Percentiles rank a stretch among this genome's conserved stretches.
Conservation (phyloP, 169 alveolate genomes). For the Eimeria necatrix region DNA sequence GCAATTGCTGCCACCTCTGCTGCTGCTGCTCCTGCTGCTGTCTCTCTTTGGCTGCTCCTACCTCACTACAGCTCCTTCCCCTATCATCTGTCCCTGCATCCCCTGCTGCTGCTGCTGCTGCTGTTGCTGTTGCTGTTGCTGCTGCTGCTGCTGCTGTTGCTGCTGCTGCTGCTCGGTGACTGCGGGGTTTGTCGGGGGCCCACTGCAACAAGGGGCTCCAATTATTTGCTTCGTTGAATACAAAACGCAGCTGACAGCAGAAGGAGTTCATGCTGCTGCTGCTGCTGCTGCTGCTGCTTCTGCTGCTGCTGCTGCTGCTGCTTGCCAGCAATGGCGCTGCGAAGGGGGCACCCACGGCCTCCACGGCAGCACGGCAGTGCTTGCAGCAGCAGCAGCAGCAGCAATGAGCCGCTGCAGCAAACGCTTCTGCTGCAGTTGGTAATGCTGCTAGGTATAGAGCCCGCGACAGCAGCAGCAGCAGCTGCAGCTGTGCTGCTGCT, state of each 20-base stretch:
- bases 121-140: background rate
- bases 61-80: background rate
- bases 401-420: conserved; percentile 13
- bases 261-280: background rate
- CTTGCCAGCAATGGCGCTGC: background rate
- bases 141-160: conserved; percentile 38
- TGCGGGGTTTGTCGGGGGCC: background rate
- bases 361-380: background rate
- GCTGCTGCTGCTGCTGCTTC: conserved; percentile 54
- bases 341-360: background rate
- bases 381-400: conserved; percentile 20
- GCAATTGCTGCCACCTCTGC: conserved; percentile 66
- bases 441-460: conserved; percentile 20
- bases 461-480: conserved; percentile 22
- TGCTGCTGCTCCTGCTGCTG: conserved; percentile 40
- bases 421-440: background rate
- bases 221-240: background rate
- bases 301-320: conserved; percentile 30
- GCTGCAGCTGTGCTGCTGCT: background rate
- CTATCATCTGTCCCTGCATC: background rate
- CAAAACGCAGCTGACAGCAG: conserved; percentile 2
- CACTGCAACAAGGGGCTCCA: background rate
- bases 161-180: background rate
- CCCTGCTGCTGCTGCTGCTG: background rate
- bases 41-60: background rate